Percentiles rank a stretch among this genome's conserved stretches.
phyloP scores from a whole-genome alignment of 2,329 filamentous ascomycete genomes.

The Nothophaeocryptopus gaeumannii region DNA sequence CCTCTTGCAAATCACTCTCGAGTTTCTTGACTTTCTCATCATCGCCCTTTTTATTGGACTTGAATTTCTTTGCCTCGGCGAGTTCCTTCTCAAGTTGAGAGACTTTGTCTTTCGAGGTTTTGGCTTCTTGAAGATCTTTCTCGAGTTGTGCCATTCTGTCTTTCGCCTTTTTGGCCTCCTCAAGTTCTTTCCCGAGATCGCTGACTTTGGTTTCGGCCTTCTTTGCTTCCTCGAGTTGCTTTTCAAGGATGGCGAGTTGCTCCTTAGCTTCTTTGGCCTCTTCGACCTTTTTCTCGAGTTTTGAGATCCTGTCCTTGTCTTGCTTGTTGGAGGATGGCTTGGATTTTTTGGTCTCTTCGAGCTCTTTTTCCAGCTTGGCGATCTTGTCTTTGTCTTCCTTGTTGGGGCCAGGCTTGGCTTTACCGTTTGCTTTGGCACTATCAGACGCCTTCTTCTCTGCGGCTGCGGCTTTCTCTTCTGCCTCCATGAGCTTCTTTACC shows the following conservation, averaged over 20 bases:
- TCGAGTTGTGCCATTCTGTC: constrained; percentile 17
- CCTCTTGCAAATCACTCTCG: constrained; percentile 19
- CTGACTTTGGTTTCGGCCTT: not conserved
- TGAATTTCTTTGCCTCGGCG: constrained; percentile 1
- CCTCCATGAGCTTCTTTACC: constrained; percentile 9
- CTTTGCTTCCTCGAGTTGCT: constrained; percentile 10
- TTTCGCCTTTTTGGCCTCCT: constrained; percentile 13
- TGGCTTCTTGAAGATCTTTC: constrained; percentile 8
- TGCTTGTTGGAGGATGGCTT: constrained; percentile 1
- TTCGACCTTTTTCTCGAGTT: constrained; percentile 10
- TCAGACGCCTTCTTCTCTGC: constrained; percentile 10
- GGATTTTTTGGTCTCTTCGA: constrained; percentile 12
- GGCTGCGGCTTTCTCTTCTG: constrained; percentile 11
- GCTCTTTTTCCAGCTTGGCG: constrained; percentile 15
- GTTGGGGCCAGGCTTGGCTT: constrained; percentile 8
- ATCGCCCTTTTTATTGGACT: constrained; percentile 3
- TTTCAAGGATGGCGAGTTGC: not conserved
- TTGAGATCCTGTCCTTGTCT: constrained; percentile 8
- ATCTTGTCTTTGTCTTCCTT: constrained; percentile 17
- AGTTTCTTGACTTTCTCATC: constrained; percentile 13
- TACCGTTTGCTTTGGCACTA: constrained; percentile 3
- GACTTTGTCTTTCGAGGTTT: constrained; percentile 1
- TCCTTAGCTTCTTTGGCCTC: constrained; percentile 1
- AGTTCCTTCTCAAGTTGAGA: constrained; percentile 10
- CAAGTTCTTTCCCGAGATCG: constrained; percentile 10